Conservation (phyloP, 345 rosid species). For the Raphanus raphanistrum region DNA sequence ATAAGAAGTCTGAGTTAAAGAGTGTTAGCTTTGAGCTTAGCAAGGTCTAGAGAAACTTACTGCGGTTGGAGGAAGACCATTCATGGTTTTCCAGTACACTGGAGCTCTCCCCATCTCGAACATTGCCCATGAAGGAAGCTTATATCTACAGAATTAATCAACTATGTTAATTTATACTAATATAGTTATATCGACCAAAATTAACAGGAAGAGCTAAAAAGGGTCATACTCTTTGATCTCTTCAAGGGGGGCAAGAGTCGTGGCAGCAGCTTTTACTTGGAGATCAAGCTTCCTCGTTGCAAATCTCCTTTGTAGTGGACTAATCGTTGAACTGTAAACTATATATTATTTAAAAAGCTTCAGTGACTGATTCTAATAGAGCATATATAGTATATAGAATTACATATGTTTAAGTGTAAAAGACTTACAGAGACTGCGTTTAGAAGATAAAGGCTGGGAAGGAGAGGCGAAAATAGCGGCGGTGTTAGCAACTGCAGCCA, state of each 20-base stretch:
- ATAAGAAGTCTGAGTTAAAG: neutral
- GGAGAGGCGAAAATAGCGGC: slow-evolving; percentile 54
- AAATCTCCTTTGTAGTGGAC: slow-evolving; percentile 31
- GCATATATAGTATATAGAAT: neutral
- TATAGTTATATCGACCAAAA: neutral
- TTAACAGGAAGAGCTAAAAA: neutral
- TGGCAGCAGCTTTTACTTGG: slow-evolving; percentile 58
- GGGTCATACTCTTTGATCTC: slow-evolving; percentile 40
- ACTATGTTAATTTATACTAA: neutral
- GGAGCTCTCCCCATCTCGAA: slow-evolving; percentile 88
- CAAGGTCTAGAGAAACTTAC: slow-evolving; percentile 41
- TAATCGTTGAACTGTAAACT: slow-evolving; percentile 23
- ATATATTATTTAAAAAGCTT: slow-evolving; percentile 9
- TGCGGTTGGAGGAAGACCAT: slow-evolving; percentile 88
- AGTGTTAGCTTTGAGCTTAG: neutral
- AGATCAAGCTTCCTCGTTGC: slow-evolving; percentile 38
- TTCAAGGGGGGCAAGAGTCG: slow-evolving; percentile 44
- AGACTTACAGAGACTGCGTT: slow-evolving; percentile 30
- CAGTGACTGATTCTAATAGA: neutral
- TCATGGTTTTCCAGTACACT: slow-evolving; percentile 92
- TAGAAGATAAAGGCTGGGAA: slow-evolving; percentile 41
- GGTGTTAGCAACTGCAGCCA: slow-evolving; percentile 49
- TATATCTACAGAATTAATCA: slow-evolving; percentile 41
- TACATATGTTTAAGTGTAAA: neutral
- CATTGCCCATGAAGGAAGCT: slow-evolving; percentile 84